Percentiles rank a stretch among this genome's conserved stretches.
Evolutionary conservation across 2,329 filamentous ascomycete species (phyloP).

Genomic region (Aspergillus ochraceus): DNA sequence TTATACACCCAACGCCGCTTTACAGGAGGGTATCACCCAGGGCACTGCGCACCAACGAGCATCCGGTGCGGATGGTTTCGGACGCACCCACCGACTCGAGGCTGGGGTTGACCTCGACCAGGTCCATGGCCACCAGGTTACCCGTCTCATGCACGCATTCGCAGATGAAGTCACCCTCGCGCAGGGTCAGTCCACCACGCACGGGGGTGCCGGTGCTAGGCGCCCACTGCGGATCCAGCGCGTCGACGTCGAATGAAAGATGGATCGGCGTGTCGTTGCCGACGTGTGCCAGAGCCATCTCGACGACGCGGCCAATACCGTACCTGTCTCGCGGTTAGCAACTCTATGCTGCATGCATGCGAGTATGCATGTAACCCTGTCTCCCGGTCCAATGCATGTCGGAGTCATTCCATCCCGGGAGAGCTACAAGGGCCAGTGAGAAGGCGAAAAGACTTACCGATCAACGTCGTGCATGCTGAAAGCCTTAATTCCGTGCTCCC

Average conservation of each 20-base stretch:
- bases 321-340: slow-evolving; percentile 54
- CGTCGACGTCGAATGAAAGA: slow-evolving; percentile 95
- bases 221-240: slow-evolving; percentile 92
- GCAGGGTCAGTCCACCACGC: slow-evolving; percentile 84
- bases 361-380: not conserved
- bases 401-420: not conserved
- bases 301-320: slow-evolving; percentile 92
- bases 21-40: slow-evolving; percentile 86
- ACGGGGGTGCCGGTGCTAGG: slow-evolving; percentile 95
- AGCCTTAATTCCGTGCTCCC: slow-evolving; percentile 86
- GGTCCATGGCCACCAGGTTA: slow-evolving; percentile 73
- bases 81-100: slow-evolving; percentile 69
- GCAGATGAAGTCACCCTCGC: slow-evolving; percentile 96
- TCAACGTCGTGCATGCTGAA: slow-evolving; percentile 99
- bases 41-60: slow-evolving; percentile 86
- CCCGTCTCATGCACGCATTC: slow-evolving; percentile 81
- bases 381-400: not conserved
- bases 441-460: slow-evolving; percentile 53
- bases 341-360: not conserved
- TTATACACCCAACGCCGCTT: not conserved
- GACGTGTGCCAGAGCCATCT: slow-evolving; percentile 97
- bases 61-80: slow-evolving; percentile 87
- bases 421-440: not conserved
- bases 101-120: slow-evolving; percentile 79
- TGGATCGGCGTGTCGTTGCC: slow-evolving; percentile 94